A percentile compares a stretch with the other conserved stretches of the same genome.
Evolutionary conservation across 164 flowering plant species (phyloP).

Genomic region (Cinnamomum chago): DNA sequence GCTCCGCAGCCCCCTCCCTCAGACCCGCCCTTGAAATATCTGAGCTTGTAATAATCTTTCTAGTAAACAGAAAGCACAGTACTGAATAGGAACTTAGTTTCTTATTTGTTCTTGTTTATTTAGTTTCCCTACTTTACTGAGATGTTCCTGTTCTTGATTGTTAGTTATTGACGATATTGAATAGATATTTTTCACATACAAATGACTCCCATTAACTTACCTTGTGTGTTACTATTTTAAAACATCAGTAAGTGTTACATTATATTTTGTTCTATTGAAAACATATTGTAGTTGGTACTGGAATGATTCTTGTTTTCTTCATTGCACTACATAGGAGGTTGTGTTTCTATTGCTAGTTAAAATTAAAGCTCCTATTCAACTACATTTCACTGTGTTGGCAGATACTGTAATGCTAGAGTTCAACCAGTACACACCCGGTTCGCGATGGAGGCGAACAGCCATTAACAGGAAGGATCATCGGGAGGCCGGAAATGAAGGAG

Average conservation of each 20-base stretch:
- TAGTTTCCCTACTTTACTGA: too few relatives aligned
- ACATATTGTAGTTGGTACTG: neutral
- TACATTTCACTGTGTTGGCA: constrained; percentile 27
- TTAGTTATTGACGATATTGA: too few relatives aligned
- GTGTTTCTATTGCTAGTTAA: neutral
- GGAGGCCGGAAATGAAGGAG: constrained; percentile 83
- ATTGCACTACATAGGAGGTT: neutral
- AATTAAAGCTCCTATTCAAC: neutral
- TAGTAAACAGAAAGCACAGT: too few relatives aligned
- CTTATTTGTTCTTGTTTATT: too few relatives aligned
- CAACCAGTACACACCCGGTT: constrained; percentile 79
- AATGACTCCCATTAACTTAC: neutral
- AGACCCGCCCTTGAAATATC: too few relatives aligned
- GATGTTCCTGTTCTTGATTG: too few relatives aligned
- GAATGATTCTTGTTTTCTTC: neutral
- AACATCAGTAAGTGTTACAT: neutral
- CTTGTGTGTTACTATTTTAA: neutral
- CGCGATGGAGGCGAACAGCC: constrained; percentile 67
- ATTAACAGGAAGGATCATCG: constrained; percentile 63
- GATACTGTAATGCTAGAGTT: constrained; percentile 76
- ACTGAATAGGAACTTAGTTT: too few relatives aligned
- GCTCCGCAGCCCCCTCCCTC: too few relatives aligned
- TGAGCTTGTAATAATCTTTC: too few relatives aligned
- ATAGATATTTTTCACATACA: too few relatives aligned
- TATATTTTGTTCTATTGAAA: neutral